phyloP scores from a whole-genome alignment of 1,284 basidiomycete genomes.

The Ustilago lituana region DNA sequence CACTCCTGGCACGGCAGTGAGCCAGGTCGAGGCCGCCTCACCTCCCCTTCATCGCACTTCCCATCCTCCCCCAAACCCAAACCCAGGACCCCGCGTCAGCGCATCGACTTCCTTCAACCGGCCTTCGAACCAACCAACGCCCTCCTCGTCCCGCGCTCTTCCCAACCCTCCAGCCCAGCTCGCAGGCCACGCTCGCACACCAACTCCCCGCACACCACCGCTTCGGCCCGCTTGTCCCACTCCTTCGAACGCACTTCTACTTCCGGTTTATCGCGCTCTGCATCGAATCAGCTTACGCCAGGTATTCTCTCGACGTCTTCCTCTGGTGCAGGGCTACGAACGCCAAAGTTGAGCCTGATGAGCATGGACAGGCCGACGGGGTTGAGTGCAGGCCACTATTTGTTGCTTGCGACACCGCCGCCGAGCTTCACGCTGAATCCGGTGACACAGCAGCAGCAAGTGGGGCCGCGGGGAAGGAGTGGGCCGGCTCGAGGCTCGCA shows the following conservation, averaged over 20 bases:
- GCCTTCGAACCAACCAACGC: slow-evolving; percentile 16
- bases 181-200: slow-evolving; percentile 31
- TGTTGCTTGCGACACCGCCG: slow-evolving; percentile 36
- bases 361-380: slow-evolving; percentile 38
- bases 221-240: slow-evolving; percentile 15
- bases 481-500: slow-evolving; percentile 4
- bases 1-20: slow-evolving; percentile 22
- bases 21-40: neutral
- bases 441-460: too few species aligned
- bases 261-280: slow-evolving; percentile 21
- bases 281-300: slow-evolving; percentile 9
- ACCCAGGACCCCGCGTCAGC: slow-evolving; percentile 7
- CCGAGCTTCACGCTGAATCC: slow-evolving; percentile 24
- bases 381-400: slow-evolving; percentile 38
- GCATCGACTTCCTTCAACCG: slow-evolving; percentile 20
- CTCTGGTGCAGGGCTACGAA: slow-evolving; percentile 14
- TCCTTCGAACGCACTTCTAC: slow-evolving; percentile 27
- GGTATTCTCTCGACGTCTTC: slow-evolving; percentile 10
- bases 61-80: too few species aligned
- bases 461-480: too few species aligned
- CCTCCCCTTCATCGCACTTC: neutral
- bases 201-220: slow-evolving; percentile 29
- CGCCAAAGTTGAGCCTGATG: slow-evolving; percentile 38
- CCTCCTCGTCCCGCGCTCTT: slow-evolving; percentile 17
- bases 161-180: slow-evolving; percentile 2